Evolutionary conservation across 2,329 filamentous ascomycete genomes (phyloP).

Genomic region (Clarireedia paspali): DNA sequence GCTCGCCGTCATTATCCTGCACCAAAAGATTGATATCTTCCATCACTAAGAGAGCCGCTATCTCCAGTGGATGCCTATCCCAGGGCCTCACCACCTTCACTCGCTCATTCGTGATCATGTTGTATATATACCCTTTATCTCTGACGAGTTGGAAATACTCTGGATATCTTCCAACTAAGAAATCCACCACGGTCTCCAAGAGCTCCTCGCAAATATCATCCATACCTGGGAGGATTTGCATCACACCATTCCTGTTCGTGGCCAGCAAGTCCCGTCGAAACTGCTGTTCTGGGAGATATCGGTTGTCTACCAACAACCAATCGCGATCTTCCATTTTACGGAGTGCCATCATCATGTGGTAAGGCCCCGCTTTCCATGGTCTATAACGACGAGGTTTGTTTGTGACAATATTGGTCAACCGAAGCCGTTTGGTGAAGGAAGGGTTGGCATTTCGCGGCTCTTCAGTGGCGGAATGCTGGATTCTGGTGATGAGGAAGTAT

Average conservation of each 20-base stretch:
- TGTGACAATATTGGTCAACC: too few relatives aligned
- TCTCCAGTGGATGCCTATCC: conserved; percentile 36
- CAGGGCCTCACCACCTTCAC: conserved; percentile 30
- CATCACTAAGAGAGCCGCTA: conserved; percentile 40
- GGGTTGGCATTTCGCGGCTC: too few relatives aligned
- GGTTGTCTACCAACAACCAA: conserved; percentile 32
- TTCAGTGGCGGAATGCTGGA: too few relatives aligned
- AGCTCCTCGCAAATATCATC: conserved; percentile 37
- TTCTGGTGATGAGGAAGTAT: too few relatives aligned
- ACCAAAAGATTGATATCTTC: conserved; percentile 43
- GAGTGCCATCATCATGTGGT: conserved; percentile 25
- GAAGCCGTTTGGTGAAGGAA: too few relatives aligned
- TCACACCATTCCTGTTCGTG: conserved; percentile 33
- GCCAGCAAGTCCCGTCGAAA: conserved; percentile 34
- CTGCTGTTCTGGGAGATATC: conserved; percentile 35
- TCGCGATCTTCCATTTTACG: conserved; percentile 22
- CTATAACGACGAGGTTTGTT: conserved; percentile 14
- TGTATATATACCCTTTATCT: conserved; percentile 28
- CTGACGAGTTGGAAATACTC: conserved; percentile 29
- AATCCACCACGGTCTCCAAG: conserved; percentile 37
- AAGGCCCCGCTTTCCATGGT: conserved; percentile 21
- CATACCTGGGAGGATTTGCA: conserved; percentile 34
- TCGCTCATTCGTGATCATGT: conserved; percentile 35
- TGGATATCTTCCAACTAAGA: conserved; percentile 36
- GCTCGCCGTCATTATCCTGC: conserved; percentile 32